Base-by-base conservation (phyloP, 768 basidiomycete species). In the Leucocoprinus leucothites region DNA sequence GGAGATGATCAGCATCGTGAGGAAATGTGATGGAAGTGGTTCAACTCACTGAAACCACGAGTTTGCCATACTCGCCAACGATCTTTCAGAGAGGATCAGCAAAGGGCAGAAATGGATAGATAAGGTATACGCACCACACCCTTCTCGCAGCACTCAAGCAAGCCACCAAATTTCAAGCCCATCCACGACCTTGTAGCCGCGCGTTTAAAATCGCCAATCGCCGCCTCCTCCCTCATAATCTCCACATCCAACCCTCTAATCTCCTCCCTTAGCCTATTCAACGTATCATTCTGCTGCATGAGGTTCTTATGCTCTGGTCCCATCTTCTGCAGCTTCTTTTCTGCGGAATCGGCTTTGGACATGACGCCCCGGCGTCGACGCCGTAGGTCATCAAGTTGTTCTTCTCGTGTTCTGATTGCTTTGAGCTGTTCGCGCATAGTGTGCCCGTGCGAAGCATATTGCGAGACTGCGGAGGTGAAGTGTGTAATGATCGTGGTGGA, bases 291-390 rank as follows among this genome's bases (percentile, higher is more conserved):
- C 68, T 96, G 94, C 52, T 73, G 61, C 2, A 73, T 70, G 34
- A 93, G 71, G 61, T 89, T 89, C 77, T 96, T 98, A 73, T 95
- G 84, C 68, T 94, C 91, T 0, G 89, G 79, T 59, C 80, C 81
- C 94, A 97, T 95, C 74, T 88, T 96, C 69, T 78, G 82, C 35
- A 98, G 79, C 66, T 95, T 96, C 74, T 80, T 89, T 61, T 96
- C 93, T 2, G 91, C 93, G 16, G 81, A 70, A 52, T 96, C 94
- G 0, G 93, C 89, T 58, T 87, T 87, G 22, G 79, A 69, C 9
- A 76, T 78, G 4, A 94, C 75, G 9, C 74, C 74, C 60, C 85
- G 84, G 49, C 93, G 77, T 16, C 87, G 80, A 13, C 85, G 81
- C 61, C 84, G 86, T 13, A 93, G 71, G 3, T 89, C 87, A 52